phyloP scores from a whole-genome alignment of 352 stramenopile species.

The Phytophthora fragariaefolia region DNA sequence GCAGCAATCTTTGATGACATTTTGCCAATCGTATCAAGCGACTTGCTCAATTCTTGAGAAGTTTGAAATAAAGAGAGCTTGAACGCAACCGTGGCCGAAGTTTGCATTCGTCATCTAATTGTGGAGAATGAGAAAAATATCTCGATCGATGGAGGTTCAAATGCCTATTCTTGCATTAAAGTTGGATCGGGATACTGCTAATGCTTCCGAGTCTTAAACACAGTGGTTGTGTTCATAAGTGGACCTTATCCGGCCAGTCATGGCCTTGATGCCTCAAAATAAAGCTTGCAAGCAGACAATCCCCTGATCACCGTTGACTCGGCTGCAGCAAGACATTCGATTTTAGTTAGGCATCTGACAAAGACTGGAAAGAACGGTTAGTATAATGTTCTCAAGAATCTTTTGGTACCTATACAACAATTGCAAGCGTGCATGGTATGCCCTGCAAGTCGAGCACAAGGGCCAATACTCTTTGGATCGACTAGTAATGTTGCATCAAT shows the following conservation, averaged over 20 bases:
- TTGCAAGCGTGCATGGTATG: not conserved
- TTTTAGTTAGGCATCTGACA: not conserved
- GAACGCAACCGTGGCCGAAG: not conserved
- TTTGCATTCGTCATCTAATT: constrained; percentile 3
- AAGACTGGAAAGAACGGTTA: not conserved
- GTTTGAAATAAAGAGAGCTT: not conserved
- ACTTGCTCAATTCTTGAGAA: not conserved
- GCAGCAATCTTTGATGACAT: not conserved
- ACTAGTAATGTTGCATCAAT: not conserved
- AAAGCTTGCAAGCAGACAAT: too few species aligned
- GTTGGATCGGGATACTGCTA: too few species aligned
- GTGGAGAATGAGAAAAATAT: not conserved
- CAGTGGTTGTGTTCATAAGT: too few species aligned
- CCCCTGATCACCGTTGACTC: too few species aligned
- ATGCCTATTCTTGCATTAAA: too few species aligned
- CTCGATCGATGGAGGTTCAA: not conserved
- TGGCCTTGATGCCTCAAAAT: too few species aligned
- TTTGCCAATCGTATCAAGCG: too few species aligned
- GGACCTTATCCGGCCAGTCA: too few species aligned
- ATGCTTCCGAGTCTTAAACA: too few species aligned
- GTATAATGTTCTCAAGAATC: not conserved
- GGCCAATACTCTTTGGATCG: not conserved
- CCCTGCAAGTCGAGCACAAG: not conserved
- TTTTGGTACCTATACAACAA: not conserved
- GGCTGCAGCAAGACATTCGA: too few species aligned